These are phyloP conservation scores for Tetradesmus lagerheimii DNA, from an alignment of 139 green algal species.

Conservation along the genomic window DNA sequence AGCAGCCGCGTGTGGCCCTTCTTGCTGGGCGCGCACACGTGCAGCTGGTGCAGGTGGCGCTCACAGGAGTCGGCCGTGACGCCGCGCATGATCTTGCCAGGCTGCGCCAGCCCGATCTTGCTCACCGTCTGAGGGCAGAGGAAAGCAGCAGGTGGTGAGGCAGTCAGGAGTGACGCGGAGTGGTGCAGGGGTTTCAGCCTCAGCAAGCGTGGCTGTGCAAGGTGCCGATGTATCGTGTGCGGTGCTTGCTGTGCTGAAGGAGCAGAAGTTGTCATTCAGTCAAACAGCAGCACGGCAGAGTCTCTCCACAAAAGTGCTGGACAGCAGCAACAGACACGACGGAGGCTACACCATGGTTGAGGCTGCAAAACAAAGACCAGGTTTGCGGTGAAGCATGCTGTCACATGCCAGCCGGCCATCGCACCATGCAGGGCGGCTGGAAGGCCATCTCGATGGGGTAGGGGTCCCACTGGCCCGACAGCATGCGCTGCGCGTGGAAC, in stretches of 20 bases:
- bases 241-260: no score
- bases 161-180: not conserved
- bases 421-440: constrained; percentile 90
- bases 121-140: constrained; percentile 68
- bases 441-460: constrained; percentile 99
- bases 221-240: no score
- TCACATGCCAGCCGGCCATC: not conserved
- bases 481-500: constrained; percentile 76
- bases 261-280: no score
- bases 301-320: no score
- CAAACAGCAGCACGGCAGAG: no score
- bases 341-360: no score
- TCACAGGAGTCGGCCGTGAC: constrained; percentile 79
- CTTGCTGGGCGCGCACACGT: constrained; percentile 94
- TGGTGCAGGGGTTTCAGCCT: not conserved
- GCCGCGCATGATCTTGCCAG: constrained; percentile 89
- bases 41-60: constrained; percentile 97
- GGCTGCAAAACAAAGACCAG: no score
- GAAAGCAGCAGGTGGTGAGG: not conserved
- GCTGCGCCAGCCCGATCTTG: constrained; percentile 92
- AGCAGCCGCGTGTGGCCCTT: constrained; percentile 91
- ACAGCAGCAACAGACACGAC: not conserved
- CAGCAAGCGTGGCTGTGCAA: not conserved
- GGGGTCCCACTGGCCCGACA: constrained; percentile 93
- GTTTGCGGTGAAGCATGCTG: no score